These are phyloP conservation scores for Gamsiella multidivaricata DNA, from an alignment of 192 early-diverging fungal species.

Conservation along the genomic window DNA sequence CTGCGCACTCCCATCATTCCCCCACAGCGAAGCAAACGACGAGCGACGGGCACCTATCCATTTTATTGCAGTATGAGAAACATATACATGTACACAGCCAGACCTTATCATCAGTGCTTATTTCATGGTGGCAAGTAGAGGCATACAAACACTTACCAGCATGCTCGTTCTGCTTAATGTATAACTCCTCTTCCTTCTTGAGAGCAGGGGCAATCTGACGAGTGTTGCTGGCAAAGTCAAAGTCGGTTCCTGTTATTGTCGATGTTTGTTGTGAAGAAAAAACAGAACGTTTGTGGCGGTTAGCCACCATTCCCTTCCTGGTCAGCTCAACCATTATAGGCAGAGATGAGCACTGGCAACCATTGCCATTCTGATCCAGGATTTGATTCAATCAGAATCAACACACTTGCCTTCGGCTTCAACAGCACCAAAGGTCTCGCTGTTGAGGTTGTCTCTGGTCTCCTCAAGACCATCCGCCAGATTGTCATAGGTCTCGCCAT, in stretches of 20 bases:
- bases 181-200: conserved; percentile 63
- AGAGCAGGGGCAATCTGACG: conserved; percentile 58
- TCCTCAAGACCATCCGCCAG: conserved; percentile 72
- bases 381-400: background rate
- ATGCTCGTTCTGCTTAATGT: conserved; percentile 54
- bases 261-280: conserved; percentile 44
- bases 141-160: conserved; percentile 29
- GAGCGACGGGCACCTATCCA: conserved; percentile 33
- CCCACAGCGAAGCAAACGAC: conserved; percentile 51
- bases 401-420: conserved; percentile 59
- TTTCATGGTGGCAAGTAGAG: background rate
- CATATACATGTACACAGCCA: background rate
- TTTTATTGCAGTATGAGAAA: background rate
- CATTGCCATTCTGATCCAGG: too few species aligned
- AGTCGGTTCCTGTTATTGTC: conserved; percentile 67
- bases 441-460: conserved; percentile 75
- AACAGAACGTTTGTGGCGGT: background rate
- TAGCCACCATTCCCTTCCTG: background rate
- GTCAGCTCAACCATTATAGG: too few species aligned
- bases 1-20: conserved; percentile 18
- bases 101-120: too few species aligned
- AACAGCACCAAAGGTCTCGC: conserved; percentile 76
- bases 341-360: background rate
- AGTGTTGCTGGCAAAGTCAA: conserved; percentile 79
- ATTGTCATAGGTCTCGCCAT: conserved; percentile 67